Evolutionary conservation across 345 rosid genomes (phyloP), one percentile per base, ranked within the genome.

Genomic region (Moricandia arvensis): DNA sequence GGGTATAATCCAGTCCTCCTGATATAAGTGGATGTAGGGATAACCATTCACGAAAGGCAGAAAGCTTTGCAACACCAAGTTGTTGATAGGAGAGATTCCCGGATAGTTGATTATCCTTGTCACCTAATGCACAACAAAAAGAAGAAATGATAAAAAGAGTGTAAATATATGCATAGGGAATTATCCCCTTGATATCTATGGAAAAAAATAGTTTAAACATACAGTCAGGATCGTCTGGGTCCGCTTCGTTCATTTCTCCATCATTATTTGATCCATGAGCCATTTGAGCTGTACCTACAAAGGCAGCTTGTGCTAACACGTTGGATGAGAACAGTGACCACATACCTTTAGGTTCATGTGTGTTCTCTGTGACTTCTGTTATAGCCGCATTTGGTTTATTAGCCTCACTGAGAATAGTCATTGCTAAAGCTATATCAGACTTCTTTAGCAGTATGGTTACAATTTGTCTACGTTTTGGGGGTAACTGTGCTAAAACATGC

Each of bases 61-160:
- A 75, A 59, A 94, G 88, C 85, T 94, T 91, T 72, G 98, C 97
- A 80, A 94, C 78, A 65, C 98, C 98, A 73, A 94, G 91, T 90
- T 94, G 96, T 76, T 89, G 94, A 78, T 71, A 69, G 26, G 97
- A 86, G 67, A 94, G 90, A 71, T 88, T 66, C 53, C 76, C 74
- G 31, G 78, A 75, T 66, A 41, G 71, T 71, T 76, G 72, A 68
- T 27, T 51, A 60, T 59, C 76, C 6, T 66, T 81, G 70, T 75
- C 73, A 75, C 66, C 98, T 93, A 81, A 64, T 76, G 77, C 63
- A 54, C 68, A 73, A 62, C 55, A 58, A 51, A 16, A 64, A 11
- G 9, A 57, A 65, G 24, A 74, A 53, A 68, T 45, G 54, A 71
- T 41, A 67, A 38, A 18, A 59, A 7, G 41, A 15, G 59, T 34